Percentiles rank a stretch among this genome's conserved stretches.
phyloP scores from a whole-genome alignment of 2,329 filamentous ascomycete species.

The Nigrospora oryzae region DNA sequence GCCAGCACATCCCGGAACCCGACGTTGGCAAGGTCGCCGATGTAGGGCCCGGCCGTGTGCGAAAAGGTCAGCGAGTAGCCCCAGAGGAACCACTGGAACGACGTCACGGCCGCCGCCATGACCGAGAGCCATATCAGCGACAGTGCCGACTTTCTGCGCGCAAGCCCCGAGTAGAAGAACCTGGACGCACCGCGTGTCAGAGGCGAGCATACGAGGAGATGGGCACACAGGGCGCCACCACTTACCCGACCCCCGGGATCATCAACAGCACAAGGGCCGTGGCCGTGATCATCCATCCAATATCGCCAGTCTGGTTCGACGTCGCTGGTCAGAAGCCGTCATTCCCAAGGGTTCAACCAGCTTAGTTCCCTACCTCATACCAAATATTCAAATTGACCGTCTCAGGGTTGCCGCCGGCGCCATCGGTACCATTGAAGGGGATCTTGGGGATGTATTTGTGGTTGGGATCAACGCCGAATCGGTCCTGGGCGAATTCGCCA shows the following conservation, averaged over 20 bases:
- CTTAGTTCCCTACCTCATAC: conserved; percentile 52
- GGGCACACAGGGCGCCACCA: conserved; percentile 4
- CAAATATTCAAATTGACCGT: conserved; percentile 66
- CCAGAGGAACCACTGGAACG: conserved; percentile 95
- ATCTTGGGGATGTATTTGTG: conserved; percentile 35
- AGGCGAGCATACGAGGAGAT: background rate
- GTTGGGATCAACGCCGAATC: conserved; percentile 29
- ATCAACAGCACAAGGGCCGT: conserved; percentile 82
- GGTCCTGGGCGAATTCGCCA: too few species aligned
- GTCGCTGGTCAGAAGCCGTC: conserved; percentile 3
- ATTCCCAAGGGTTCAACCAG: conserved; percentile 7
- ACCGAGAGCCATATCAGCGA: conserved; percentile 86
- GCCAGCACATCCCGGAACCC: conserved; percentile 70
- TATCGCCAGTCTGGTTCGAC: conserved; percentile 56
- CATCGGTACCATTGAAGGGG: conserved; percentile 56
- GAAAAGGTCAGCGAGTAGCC: conserved; percentile 79
- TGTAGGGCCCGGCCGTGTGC: conserved; percentile 64
- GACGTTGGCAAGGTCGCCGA: conserved; percentile 73
- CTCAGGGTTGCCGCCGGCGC: conserved; percentile 60
- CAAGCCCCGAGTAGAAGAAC: conserved; percentile 90
- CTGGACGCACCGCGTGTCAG: conserved; percentile 16
- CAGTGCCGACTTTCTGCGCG: conserved; percentile 79
- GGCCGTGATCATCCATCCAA: conserved; percentile 74
- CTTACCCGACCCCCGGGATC: conserved; percentile 79
- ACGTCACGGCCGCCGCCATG: conserved; percentile 76